Evolutionary conservation across 306 rosid species (phyloP).

Genomic region (Chamaecrista fasciculata): DNA sequence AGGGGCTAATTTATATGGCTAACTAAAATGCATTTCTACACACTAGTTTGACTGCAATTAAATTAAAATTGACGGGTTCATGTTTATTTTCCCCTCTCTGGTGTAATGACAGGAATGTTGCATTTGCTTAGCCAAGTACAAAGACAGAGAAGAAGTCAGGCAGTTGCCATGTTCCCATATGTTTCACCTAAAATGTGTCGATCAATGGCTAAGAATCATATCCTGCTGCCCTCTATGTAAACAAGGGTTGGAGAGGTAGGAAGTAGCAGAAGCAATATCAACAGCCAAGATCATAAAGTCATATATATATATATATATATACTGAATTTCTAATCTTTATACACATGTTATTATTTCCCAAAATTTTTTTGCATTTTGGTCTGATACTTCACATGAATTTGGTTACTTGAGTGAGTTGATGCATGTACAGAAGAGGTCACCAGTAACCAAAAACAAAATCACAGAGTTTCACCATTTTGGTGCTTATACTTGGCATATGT

Average conservation of each 20-base stretch:
- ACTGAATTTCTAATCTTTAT: background rate
- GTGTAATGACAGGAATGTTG: constrained; percentile 74
- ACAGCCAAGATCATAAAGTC: background rate
- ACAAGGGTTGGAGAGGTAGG: constrained; percentile 69
- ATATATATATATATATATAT: background rate
- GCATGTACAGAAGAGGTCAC: constrained; percentile 62
- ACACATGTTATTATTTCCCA: background rate
- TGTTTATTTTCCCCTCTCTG: background rate
- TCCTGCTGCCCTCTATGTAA: constrained; percentile 95
- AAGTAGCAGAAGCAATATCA: constrained; percentile 5
- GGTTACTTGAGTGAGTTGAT: constrained; percentile 77
- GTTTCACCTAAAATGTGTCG: constrained; percentile 89
- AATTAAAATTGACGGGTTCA: too few relatives aligned
- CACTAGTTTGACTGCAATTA: too few relatives aligned
- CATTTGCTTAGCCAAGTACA: constrained; percentile 82
- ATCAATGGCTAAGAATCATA: constrained; percentile 82
- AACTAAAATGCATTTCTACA: too few relatives aligned
- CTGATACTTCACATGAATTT: constrained; percentile 28
- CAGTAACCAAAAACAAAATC: constrained; percentile 52
- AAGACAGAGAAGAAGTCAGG: constrained; percentile 79
- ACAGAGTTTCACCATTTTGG: background rate
- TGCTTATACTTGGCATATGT: background rate
- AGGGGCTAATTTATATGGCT: too few relatives aligned
- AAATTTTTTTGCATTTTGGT: background rate
- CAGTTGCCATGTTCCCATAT: constrained; percentile 77